These are phyloP conservation scores for Aspergillus alliaceus DNA, from an alignment of 2,329 filamentous ascomycete genomes.

Conservation along the genomic window DNA sequence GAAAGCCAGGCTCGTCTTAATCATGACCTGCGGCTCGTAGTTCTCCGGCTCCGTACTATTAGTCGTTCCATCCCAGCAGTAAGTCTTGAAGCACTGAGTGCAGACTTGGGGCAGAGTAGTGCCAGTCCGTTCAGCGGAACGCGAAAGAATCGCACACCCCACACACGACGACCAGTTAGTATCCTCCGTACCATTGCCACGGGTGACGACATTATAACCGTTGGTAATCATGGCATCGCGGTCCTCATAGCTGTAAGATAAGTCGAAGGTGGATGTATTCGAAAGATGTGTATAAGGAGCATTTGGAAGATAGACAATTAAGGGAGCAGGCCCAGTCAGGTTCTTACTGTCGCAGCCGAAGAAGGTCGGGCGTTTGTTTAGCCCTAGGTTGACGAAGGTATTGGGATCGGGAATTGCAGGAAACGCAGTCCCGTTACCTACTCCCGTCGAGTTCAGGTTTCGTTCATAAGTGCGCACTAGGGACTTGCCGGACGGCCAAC, in stretches of 20 bases:
- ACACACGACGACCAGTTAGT: constrained; percentile 78
- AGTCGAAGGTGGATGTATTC: constrained; percentile 77
- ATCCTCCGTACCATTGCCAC: constrained; percentile 76
- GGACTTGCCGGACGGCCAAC: constrained; percentile 74
- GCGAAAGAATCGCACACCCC: constrained; percentile 78
- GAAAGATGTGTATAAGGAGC: constrained; percentile 72
- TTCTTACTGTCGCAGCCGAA: constrained; percentile 75
- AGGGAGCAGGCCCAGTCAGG: constrained; percentile 48
- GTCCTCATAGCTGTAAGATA: constrained; percentile 62
- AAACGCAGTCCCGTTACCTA: constrained; percentile 66
- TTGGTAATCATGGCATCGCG: constrained; percentile 83
- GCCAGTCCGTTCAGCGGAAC: constrained; percentile 71
- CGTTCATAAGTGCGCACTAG: constrained; percentile 71
- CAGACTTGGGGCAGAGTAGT: constrained; percentile 71
- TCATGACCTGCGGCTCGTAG: constrained; percentile 11
- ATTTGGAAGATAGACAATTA: constrained; percentile 88
- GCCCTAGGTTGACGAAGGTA: constrained; percentile 71
- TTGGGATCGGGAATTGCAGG: constrained; percentile 68
- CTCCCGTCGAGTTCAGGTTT: constrained; percentile 50
- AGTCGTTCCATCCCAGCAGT: constrained; percentile 87
- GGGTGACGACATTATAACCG: constrained; percentile 57
- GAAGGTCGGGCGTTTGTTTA: constrained; percentile 72
- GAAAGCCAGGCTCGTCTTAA: neutral
- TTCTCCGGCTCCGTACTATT: constrained; percentile 29
- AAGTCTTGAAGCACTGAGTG: constrained; percentile 70